Conservation (phyloP, 169 alveolate genomes). For the Fabrea salina region DNA sequence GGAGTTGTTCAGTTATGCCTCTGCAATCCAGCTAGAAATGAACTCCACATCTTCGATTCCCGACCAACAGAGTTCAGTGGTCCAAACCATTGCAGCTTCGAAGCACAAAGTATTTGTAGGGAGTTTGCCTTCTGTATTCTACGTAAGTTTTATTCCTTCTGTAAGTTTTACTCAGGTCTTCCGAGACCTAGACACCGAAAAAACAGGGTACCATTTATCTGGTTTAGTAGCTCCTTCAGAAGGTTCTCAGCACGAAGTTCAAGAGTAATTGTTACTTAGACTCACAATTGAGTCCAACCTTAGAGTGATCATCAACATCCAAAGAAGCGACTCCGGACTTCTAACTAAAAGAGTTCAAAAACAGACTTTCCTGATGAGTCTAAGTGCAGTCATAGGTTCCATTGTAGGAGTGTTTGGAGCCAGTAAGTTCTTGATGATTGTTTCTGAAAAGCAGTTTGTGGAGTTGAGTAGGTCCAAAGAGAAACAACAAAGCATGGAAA, state of each 20-base stretch:
- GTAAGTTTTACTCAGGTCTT: background rate
- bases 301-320: too few species aligned
- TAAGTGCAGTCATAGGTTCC: too few species aligned
- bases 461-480: too few species aligned
- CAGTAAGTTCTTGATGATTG: too few species aligned
- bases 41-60: slow-evolving; percentile 27
- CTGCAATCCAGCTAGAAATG: background rate
- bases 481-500: too few species aligned
- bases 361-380: too few species aligned
- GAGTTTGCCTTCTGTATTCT: background rate
- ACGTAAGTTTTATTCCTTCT: background rate
- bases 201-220: slow-evolving; percentile 11
- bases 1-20: background rate
- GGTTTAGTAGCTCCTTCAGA: background rate
- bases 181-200: background rate
- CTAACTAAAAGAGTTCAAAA: too few species aligned
- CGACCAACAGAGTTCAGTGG: background rate
- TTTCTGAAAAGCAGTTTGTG: too few species aligned
- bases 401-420: too few species aligned
- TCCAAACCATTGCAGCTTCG: background rate
- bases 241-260: background rate
- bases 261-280: background rate
- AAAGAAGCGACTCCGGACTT: too few species aligned
- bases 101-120: background rate
- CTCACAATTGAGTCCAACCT: too few species aligned